Conservation (phyloP, 371 early-diverging fungal species). For the Mortierella sp. region DNA sequence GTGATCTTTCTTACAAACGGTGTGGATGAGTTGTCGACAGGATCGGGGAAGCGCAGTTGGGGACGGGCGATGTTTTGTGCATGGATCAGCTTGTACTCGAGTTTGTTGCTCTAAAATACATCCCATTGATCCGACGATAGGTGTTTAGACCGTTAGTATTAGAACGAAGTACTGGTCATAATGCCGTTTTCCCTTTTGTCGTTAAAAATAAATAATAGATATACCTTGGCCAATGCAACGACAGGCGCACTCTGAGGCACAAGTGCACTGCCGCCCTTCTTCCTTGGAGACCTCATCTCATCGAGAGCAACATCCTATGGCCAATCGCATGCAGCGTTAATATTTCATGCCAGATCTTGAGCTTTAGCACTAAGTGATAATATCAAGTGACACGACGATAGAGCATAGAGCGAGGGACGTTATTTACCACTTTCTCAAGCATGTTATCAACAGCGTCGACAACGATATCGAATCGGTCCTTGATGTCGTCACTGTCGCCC, state of each 20-base stretch:
- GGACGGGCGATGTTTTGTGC: slow-evolving; percentile 86
- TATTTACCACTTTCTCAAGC: slow-evolving; percentile 82
- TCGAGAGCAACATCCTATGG: slow-evolving; percentile 65
- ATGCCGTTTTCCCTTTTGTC: too few species aligned
- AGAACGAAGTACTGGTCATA: too few species aligned
- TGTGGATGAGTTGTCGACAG: slow-evolving; percentile 83
- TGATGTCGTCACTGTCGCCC: slow-evolving; percentile 77
- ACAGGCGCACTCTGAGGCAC: slow-evolving; percentile 65
- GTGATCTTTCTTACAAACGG: slow-evolving; percentile 85
- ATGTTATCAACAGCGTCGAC: slow-evolving; percentile 86
- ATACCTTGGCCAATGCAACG: slow-evolving; percentile 66
- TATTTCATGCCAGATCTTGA: too few species aligned
- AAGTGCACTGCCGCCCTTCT: slow-evolving; percentile 52
- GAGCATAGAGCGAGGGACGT: too few species aligned
- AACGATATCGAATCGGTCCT: slow-evolving; percentile 71
- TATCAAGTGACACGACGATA: too few species aligned
- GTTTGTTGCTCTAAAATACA: slow-evolving; percentile 47
- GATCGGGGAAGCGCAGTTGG: slow-evolving; percentile 88
- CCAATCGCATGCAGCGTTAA: too few species aligned
- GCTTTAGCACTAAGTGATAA: too few species aligned
- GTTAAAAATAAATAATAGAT: too few species aligned
- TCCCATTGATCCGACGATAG: not conserved
- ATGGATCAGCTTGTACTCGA: slow-evolving; percentile 72
- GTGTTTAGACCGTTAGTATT: not conserved
- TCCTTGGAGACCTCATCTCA: slow-evolving; percentile 62